These are phyloP conservation scores for Diaporthe humulicola DNA, from an alignment of 2,329 filamentous ascomycete species.

Conservation along the genomic window DNA sequence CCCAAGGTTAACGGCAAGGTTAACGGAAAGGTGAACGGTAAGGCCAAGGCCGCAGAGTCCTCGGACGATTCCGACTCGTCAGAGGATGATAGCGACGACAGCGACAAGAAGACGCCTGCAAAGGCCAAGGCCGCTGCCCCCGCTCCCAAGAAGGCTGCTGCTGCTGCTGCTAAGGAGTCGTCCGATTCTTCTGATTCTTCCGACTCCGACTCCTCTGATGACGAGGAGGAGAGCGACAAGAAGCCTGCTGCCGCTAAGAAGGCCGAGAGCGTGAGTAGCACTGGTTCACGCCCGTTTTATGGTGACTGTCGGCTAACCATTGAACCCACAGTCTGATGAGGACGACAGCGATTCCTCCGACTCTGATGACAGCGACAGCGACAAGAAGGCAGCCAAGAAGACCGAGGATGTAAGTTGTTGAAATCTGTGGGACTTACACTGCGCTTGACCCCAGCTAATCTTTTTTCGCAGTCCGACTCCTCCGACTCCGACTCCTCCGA, in stretches of 20 bases:
- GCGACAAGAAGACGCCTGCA: constrained; percentile 47
- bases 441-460: neutral
- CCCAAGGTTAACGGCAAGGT: constrained; percentile 46
- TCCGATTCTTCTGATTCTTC: constrained; percentile 45
- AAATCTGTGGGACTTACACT: too few relatives aligned
- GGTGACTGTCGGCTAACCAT: neutral
- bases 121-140: constrained; percentile 43
- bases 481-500: constrained; percentile 46
- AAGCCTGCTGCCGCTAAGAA: constrained; percentile 44
- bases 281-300: neutral
- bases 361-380: constrained; percentile 47
- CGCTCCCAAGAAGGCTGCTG: constrained; percentile 44
- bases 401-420: constrained; percentile 22
- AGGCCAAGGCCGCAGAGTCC: constrained; percentile 50
- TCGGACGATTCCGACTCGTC: constrained; percentile 53
- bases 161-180: constrained; percentile 48
- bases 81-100: constrained; percentile 48
- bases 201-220: constrained; percentile 50
- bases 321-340: constrained; percentile 41
- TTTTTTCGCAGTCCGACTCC: constrained; percentile 27
- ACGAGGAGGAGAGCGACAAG: constrained; percentile 42
- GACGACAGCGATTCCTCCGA: constrained; percentile 44
- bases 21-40: constrained; percentile 52
- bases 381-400: constrained; percentile 47
- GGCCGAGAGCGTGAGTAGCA: constrained; percentile 38